phyloP scores from a whole-genome alignment of 2,329 filamentous ascomycete genomes.

The Colletotrichum sp. region DNA sequence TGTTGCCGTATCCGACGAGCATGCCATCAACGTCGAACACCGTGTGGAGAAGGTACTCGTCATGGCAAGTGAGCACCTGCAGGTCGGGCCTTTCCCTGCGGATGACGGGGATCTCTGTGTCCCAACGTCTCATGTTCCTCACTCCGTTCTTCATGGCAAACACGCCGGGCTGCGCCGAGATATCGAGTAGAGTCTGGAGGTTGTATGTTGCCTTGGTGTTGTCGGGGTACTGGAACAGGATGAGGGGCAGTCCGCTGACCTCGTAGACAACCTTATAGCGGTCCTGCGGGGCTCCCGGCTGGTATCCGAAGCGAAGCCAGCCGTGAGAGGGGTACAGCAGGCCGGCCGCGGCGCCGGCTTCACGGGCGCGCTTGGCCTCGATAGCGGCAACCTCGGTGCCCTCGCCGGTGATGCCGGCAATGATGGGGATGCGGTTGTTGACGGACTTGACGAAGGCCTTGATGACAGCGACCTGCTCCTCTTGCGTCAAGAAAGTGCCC shows the following conservation, averaged over 20 bases:
- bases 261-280: conserved; percentile 56
- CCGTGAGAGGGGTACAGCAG: conserved; percentile 58
- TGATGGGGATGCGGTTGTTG: conserved; percentile 53
- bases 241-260: conserved; percentile 52
- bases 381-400: conserved; percentile 57
- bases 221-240: conserved; percentile 60
- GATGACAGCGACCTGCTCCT: conserved; percentile 55
- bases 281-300: conserved; percentile 56
- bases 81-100: conserved; percentile 51
- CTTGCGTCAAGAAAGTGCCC: conserved; percentile 55
- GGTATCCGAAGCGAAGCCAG: conserved; percentile 61
- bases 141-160: conserved; percentile 64
- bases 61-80: conserved; percentile 56
- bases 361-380: conserved; percentile 54
- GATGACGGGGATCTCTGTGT: conserved; percentile 59
- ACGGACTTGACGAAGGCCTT: conserved; percentile 57
- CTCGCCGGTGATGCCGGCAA: conserved; percentile 58
- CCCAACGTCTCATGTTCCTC: conserved; percentile 62
- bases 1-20: conserved; percentile 59
- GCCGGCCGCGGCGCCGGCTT: conserved; percentile 54
- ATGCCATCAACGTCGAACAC: conserved; percentile 58
- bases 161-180: conserved; percentile 55
- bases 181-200: conserved; percentile 57
- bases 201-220: conserved; percentile 58
- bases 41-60: conserved; percentile 58